Evolutionary conservation across 2,329 filamentous ascomycete genomes (phyloP), one percentile per base, ranked within the genome.

Genomic region (Hymenoscyphus fraxineus): DNA sequence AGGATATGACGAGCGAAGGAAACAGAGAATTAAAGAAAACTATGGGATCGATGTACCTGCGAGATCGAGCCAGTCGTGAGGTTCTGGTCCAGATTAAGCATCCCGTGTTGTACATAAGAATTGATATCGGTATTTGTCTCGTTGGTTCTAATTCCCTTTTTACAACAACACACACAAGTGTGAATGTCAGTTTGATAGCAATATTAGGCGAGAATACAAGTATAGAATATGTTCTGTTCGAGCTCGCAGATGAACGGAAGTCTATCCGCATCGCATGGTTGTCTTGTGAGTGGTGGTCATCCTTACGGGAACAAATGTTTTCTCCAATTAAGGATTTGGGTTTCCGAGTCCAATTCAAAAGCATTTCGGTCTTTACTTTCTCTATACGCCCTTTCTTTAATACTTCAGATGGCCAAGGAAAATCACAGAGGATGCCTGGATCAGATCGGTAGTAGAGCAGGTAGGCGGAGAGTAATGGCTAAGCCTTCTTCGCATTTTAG

Each of bases 1-100:
- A 22, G 88, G 87, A 35, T 91, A 89, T 71, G 85, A 84, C 62
- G 87, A 91, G 79, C 80, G 89, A 77, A 83, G 89, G 75, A 82
- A 82, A 67, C 81, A 88, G 76, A 81, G 86, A 71, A 82, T 92
- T 75, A 86, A 89, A 80, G 84, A 87, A 75, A 85, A 83, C 70
- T 91, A 91, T 73, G 88, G 88, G 63, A 84, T 90, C 69, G 88
- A 91, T 69, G 85, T 91, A 16, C 73, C 74, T 31, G 69, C 68
- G 16, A 72, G 68, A 61, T 71, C 74, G 68, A 61, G 61, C 7
- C 63, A 63, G 51, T 63, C 61, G 47, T 27, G 19, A 54, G 47
- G 3, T 9, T 4, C 22, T 22, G 19, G 22, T 22, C 10, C 19
- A 13, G 19, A 22, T 54, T 54, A 22, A 19, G 47, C 47, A 22